These are phyloP conservation scores for Thinopyrum elongatum DNA, from an alignment of 176 grass and related monocot genomes.

Conservation along the genomic window DNA sequence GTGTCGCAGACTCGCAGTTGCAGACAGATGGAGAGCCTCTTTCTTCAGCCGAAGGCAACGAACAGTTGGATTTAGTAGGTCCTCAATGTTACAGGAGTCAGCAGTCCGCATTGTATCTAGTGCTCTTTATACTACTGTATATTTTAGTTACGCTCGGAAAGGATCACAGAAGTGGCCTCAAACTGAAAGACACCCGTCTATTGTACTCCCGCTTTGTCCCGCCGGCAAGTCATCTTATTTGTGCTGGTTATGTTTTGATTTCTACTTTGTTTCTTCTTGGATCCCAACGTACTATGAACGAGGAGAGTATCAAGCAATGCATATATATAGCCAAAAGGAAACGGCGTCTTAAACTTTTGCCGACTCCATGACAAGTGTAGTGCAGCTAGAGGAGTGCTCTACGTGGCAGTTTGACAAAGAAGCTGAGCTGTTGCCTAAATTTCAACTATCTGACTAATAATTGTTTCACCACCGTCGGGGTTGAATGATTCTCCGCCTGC, in stretches of 20 bases:
- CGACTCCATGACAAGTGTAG: background rate
- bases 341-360: background rate
- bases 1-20: background rate
- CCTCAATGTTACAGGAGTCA: background rate
- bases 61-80: constrained; percentile 20
- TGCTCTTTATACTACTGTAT: no score
- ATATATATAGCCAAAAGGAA: background rate
- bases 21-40: background rate
- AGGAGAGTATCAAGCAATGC: background rate
- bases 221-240: background rate
- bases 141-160: no score
- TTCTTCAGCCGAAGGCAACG: constrained; percentile 14
- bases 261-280: background rate
- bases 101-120: constrained; percentile 11
- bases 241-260: background rate
- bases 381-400: no score
- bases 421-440: no score
- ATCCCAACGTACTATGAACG: background rate
- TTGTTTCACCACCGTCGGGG: background rate
- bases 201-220: background rate
- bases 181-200: no score
- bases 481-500: background rate
- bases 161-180: no score
- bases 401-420: no score
- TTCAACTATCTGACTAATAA: no score